phyloP scores from a whole-genome alignment of 169 alveolate genomes.

The Eimeria zaria region DNA sequence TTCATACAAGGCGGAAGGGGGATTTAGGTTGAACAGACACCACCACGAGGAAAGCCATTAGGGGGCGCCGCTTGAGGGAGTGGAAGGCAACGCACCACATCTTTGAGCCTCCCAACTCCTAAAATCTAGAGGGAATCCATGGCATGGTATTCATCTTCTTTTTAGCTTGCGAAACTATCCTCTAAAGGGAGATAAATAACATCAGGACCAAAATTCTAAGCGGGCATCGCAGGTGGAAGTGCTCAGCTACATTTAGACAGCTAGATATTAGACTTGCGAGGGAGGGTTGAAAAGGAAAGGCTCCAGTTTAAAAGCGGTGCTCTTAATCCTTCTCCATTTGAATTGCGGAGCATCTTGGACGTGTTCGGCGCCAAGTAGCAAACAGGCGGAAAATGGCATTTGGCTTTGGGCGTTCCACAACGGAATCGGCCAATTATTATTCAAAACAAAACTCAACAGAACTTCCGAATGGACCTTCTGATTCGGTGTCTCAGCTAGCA shows the following conservation, averaged over 20 bases:
- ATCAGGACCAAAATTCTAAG: background rate
- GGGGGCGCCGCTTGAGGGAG: background rate
- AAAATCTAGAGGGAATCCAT: background rate
- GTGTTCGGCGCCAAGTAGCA: background rate
- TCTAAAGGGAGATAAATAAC: background rate
- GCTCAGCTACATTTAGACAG: background rate
- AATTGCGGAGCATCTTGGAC: background rate
- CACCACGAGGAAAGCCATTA: background rate
- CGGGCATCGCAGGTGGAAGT: background rate
- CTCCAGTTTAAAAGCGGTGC: background rate
- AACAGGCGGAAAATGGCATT: conserved; percentile 41
- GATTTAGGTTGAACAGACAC: background rate
- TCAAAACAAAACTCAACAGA: conserved; percentile 70
- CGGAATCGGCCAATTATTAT: conserved; percentile 68
- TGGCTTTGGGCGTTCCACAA: conserved; percentile 53
- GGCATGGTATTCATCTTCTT: background rate
- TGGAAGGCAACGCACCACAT: background rate
- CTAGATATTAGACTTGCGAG: background rate
- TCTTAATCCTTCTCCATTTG: background rate
- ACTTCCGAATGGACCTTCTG: conserved; percentile 80
- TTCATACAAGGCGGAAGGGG: background rate
- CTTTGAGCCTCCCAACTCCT: background rate
- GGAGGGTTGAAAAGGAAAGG: background rate
- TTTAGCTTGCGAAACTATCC: background rate
- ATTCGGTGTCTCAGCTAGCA: conserved; percentile 77